A percentile compares a stretch with the other conserved stretches of the same genome.
These are phyloP conservation scores for Durotheca rogersii DNA, from an alignment of 495 filamentous ascomycete species.

Conservation along the genomic window DNA sequence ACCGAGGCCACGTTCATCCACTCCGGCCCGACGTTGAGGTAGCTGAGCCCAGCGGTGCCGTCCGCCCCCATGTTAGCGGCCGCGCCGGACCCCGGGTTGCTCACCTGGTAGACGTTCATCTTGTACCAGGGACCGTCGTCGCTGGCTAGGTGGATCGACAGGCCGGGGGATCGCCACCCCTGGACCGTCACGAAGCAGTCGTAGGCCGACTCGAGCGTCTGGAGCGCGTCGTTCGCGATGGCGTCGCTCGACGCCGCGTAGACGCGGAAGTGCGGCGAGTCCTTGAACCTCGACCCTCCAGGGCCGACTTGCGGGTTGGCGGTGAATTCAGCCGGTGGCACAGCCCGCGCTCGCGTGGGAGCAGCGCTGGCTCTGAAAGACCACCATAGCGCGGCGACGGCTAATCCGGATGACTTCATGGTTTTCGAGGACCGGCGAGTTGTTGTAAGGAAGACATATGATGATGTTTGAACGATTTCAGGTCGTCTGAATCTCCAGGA, in stretches of 20 bases:
- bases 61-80: constrained; percentile 45
- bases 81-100: constrained; percentile 37
- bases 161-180: constrained; percentile 45
- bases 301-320: constrained; percentile 44
- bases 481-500: not conserved
- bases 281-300: constrained; percentile 39
- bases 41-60: constrained; percentile 36
- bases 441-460: not conserved
- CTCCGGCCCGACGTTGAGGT: constrained; percentile 43
- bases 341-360: constrained; percentile 13
- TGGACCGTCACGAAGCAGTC: constrained; percentile 45
- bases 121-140: constrained; percentile 46
- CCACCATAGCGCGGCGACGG: constrained; percentile 14
- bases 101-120: constrained; percentile 46
- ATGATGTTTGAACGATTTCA: not conserved
- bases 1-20: constrained; percentile 44
- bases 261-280: constrained; percentile 49
- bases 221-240: constrained; percentile 33
- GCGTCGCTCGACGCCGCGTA: constrained; percentile 36
- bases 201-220: constrained; percentile 46
- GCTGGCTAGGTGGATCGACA: constrained; percentile 39
- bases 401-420: constrained; percentile 11
- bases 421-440: not conserved
- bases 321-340: constrained; percentile 40
- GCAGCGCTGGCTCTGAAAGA: constrained; percentile 4